Conservation (phyloP, 2,329 filamentous ascomycete genomes). For the Acrocalymma vagum region DNA sequence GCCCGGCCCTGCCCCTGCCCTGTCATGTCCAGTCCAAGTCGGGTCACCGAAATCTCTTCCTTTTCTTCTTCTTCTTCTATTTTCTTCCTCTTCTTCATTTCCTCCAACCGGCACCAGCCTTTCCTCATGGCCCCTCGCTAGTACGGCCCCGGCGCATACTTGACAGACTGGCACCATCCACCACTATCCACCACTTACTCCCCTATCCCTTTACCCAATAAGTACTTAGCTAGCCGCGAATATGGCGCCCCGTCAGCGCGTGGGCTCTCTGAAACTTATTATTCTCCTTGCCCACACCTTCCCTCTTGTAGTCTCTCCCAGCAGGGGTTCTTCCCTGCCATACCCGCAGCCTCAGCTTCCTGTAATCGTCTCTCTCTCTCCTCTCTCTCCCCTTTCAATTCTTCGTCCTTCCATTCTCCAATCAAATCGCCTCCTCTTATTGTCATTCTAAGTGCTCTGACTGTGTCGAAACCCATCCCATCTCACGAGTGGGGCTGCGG, state of each 20-base stretch:
- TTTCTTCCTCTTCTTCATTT: too few species aligned
- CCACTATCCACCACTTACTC: too few species aligned
- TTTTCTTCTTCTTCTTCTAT: too few species aligned
- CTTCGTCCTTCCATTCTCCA: slow-evolving; percentile 20
- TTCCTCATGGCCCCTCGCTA: too few species aligned
- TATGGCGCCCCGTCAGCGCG: slow-evolving; percentile 17
- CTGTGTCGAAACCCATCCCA: slow-evolving; percentile 13
- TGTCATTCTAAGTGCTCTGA: slow-evolving; percentile 10
- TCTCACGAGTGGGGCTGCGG: slow-evolving; percentile 23
- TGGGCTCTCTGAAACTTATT: slow-evolving; percentile 28
- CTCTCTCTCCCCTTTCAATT: slow-evolving; percentile 17
- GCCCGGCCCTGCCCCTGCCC: too few species aligned
- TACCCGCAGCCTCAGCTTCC: slow-evolving; percentile 21
- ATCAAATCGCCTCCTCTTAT: slow-evolving; percentile 34
- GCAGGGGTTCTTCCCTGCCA: slow-evolving; percentile 22
- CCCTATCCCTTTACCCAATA: too few species aligned
- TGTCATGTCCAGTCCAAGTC: too few species aligned
- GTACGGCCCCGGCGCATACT: too few species aligned
- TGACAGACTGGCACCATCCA: too few species aligned
- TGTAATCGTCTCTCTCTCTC: slow-evolving; percentile 24
- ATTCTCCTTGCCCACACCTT: slow-evolving; percentile 17
- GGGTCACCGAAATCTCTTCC: too few species aligned
- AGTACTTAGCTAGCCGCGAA: slow-evolving; percentile 9
- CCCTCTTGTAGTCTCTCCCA: slow-evolving; percentile 35
- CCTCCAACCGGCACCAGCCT: too few species aligned